Evolutionary conservation across 2,329 filamentous ascomycete genomes (phyloP).

Genomic region (Fusarium mundagurra): DNA sequence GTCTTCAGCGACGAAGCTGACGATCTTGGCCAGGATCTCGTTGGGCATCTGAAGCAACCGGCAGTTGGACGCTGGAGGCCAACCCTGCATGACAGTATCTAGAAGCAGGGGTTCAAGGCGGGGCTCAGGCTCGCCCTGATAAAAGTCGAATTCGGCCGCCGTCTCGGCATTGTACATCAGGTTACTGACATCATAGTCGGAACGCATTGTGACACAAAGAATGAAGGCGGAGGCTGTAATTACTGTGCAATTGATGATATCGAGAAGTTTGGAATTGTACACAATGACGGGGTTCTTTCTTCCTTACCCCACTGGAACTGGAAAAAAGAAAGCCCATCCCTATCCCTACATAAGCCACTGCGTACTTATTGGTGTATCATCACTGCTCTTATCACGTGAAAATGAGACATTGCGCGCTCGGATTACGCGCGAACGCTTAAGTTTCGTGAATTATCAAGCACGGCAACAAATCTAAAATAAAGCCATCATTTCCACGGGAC

Average conservation of each 20-base stretch:
- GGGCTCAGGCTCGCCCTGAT: background rate
- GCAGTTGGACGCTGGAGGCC: background rate
- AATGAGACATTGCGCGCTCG: background rate
- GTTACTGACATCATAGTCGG: background rate
- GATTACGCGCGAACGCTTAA: background rate
- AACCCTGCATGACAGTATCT: background rate
- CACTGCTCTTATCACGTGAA: background rate
- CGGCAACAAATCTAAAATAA: background rate
- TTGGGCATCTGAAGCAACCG: background rate
- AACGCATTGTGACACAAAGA: background rate
- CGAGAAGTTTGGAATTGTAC: background rate
- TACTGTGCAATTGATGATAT: background rate
- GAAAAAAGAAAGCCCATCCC: background rate
- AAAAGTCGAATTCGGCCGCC: background rate
- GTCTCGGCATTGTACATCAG: background rate
- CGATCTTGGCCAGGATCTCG: no score
- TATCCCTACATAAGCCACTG: no score
- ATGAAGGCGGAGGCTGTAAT: background rate
- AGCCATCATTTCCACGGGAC: background rate
- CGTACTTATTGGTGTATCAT: background rate
- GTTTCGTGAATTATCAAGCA: background rate
- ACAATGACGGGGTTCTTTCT: background rate
- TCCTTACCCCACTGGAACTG: background rate
- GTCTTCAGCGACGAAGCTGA: no score
- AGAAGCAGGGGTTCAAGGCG: slow-evolving; percentile 1